Base-by-base conservation (phyloP, 2,329 filamentous ascomycete species). In the Fusarium tjaetaba region DNA sequence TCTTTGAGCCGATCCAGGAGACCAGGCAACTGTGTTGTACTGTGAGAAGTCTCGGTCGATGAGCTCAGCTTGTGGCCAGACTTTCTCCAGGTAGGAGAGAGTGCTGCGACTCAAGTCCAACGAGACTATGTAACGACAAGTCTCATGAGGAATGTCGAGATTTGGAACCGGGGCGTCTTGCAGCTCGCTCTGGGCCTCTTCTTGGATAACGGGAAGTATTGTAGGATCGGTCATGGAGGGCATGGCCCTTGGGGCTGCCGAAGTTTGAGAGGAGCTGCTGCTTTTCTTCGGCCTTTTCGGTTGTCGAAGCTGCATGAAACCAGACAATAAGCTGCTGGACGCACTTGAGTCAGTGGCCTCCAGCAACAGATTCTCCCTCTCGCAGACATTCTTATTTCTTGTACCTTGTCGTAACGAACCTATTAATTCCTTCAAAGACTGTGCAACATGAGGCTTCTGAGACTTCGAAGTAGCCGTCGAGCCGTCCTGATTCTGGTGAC, bases 11-110 rank as follows among this genome's bases (percentile, higher is more conserved):
- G 70, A 75, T 5, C 69, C 59, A 71, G 79, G 32, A 60, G 80
- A 61, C 84, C 83, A 84, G 15, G 69, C 42, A 39, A 80, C 61
- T 11, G 77, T 80, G 49, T 84, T 82, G 71, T 84, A 80, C 11
- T 79, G 78, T 9, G 80, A 80, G 65, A 89, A 91, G 72, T 92
- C 89, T 55, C 91, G 86, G 71, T 93, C 91, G 14, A 92, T 82
- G 36, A 93, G 81, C 3, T 86, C 82, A 11, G 88, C 82, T 2
- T 77, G 72, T 1, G 88, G 85, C 74, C 89, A 87, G 1, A 85
- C 74, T 5, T 81, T 78, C 67, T 88, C 84, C 4, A 93, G 81
- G 4, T 81, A 76, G n/a, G 83, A 86, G 18, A 90, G 76, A 4
- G 93, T 76, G 0, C 68, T 55, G 39, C 88, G 86, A 22, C 86